Base-by-base conservation (phyloP, 768 basidiomycete species). In the Sarcomyxa edulis region DNA sequence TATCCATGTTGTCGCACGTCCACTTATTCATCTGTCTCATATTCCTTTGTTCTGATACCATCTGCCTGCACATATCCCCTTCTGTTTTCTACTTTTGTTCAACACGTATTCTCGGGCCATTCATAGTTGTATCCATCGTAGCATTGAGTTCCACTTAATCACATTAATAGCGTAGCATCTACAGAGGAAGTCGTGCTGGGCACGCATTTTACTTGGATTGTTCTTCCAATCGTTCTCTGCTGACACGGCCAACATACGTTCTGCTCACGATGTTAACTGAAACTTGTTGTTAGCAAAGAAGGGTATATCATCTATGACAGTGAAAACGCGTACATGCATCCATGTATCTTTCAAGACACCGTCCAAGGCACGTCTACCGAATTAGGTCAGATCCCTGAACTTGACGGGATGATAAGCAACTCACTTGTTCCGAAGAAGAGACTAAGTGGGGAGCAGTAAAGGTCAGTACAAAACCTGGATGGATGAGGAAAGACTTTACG, bases 291-390 rank as follows among this genome's bases (percentile, higher is more conserved):
- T 8, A 31, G 12, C 16, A 11, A 4, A 45, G 24, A 37, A 29
- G 5, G 12, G 20, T 30, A 30, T 25, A 32, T 6, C 27, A 18
- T 15, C 14, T 16, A 27, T 6, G 14, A n/a, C 15, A 32, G 25
- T 22, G 7, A 15, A 24, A 14, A 26, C 8, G 75, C 85, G 65
- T 51, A 89, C 88, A 90, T 24, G 84, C 84, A 60, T 91, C 85
- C 66, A 92, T 68, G 54, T 89, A 92, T 30, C 86, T 76, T 37
- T 89, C 85, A 51, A 89, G 66, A 55, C 89, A 92, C 41, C 78
- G 69, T 5, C 75, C 63, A 29, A 91, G 64, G 50, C 89, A 92
- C 19, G 78, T 79, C 89, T 91, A 39, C n/a, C 16, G 30, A 6
- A 43, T 16, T 39, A 27, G n/a, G n/a, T n/a, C n/a, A n/a, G n/a